These are phyloP conservation scores for Emydomyces testavorans DNA, from an alignment of 2,329 filamentous ascomycete genomes.

Conservation along the genomic window DNA sequence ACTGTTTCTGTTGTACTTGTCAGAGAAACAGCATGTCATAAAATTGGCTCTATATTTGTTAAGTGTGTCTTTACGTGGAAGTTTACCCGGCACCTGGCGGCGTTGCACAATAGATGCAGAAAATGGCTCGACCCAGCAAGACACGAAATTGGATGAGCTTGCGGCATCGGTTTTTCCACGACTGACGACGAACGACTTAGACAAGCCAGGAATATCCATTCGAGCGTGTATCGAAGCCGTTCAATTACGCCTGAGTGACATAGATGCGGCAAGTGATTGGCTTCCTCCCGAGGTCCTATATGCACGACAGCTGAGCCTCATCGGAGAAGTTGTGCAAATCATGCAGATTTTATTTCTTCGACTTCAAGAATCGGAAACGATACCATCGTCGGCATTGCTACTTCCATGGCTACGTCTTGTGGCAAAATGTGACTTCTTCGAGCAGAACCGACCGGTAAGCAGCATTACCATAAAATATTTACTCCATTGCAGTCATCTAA, in stretches of 20 bases:
- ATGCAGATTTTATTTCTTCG: slow-evolving; percentile 63
- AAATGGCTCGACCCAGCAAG: neutral
- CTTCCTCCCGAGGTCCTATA: slow-evolving; percentile 45
- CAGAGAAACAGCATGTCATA: slow-evolving; percentile 57
- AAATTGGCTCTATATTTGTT: slow-evolving; percentile 48
- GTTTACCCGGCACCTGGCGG: slow-evolving; percentile 16
- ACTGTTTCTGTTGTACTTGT: slow-evolving; percentile 60
- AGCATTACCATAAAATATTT: slow-evolving; percentile 11
- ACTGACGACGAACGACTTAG: slow-evolving; percentile 20
- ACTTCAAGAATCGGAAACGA: slow-evolving; percentile 47
- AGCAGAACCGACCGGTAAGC: slow-evolving; percentile 47
- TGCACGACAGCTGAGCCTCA: slow-evolving; percentile 50
- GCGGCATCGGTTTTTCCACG: slow-evolving; percentile 25
- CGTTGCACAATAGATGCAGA: slow-evolving; percentile 7
- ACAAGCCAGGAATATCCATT: slow-evolving; percentile 19
- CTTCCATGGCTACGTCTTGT: slow-evolving; percentile 66
- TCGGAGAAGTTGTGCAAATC: slow-evolving; percentile 62
- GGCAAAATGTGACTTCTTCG: slow-evolving; percentile 57
- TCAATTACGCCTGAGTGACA: slow-evolving; percentile 24
- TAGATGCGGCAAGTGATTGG: slow-evolving; percentile 36
- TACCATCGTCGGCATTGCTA: slow-evolving; percentile 49
- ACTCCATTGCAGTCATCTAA: slow-evolving; percentile 15
- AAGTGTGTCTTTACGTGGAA: slow-evolving; percentile 24
- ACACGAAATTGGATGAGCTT: slow-evolving; percentile 21
- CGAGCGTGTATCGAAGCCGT: slow-evolving; percentile 29